phyloP scores from a whole-genome alignment of 2,329 filamentous ascomycete species.

The Hymenoscyphus linearis region DNA sequence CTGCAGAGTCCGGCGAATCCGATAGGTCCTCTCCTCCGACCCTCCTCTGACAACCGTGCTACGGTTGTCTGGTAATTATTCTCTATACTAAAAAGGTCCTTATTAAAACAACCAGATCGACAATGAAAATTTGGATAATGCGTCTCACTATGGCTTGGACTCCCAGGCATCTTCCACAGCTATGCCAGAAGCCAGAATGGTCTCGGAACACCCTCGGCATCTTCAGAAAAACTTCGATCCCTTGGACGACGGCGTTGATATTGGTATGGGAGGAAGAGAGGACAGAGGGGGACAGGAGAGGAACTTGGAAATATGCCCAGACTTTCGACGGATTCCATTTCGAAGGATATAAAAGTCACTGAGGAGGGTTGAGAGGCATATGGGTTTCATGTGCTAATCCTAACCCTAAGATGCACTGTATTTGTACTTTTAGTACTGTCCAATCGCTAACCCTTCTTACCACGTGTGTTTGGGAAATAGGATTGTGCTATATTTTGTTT shows the following conservation, averaged over 20 bases:
- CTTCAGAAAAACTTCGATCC: not conserved
- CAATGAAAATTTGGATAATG: not conserved
- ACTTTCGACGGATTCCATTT: slow-evolving; percentile 17
- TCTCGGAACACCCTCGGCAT: not conserved
- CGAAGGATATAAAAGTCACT: slow-evolving; percentile 20
- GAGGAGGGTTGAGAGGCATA: slow-evolving; percentile 27
- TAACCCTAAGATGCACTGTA: not conserved
- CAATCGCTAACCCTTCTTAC: slow-evolving; percentile 7
- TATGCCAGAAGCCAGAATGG: not conserved
- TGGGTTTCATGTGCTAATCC: too few relatives aligned
- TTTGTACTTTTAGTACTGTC: slow-evolving; percentile 9
- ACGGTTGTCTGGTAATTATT: not conserved
- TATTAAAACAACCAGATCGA: not conserved
- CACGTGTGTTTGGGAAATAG: not conserved
- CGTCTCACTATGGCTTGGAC: not conserved
- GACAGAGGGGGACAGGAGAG: slow-evolving; percentile 62
- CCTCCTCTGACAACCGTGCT: not conserved
- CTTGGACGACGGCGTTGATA: not conserved
- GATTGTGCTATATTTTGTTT: not conserved
- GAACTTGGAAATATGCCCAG: slow-evolving; percentile 60
- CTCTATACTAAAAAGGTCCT: not conserved
- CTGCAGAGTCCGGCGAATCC: not conserved
- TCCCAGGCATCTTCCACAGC: not conserved
- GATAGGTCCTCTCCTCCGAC: not conserved
- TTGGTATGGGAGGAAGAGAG: slow-evolving; percentile 52